Evolutionary conservation across 257 asterid genomes (phyloP).

Genomic region (Verbena officinalis): DNA sequence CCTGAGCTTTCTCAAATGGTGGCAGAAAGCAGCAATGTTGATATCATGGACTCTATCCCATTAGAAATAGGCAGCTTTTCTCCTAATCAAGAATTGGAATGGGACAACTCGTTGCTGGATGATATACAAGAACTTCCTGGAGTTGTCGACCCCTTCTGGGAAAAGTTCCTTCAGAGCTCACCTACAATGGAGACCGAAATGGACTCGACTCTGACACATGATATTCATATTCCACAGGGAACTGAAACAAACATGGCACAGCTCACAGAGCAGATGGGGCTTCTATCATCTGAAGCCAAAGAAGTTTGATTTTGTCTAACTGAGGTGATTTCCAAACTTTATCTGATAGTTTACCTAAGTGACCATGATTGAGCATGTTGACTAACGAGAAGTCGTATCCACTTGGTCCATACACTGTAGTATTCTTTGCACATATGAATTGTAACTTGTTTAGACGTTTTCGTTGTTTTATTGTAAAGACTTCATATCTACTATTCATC

Average conservation of each 20-base stretch:
- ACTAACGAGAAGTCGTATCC: no score
- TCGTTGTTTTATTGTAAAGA: no score
- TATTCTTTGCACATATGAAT: conserved; percentile 18
- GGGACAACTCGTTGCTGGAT: conserved; percentile 65
- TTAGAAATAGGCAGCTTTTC: conserved; percentile 57
- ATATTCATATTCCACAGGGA: conserved; percentile 40
- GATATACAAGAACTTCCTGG: conserved; percentile 73
- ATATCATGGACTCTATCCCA: conserved; percentile 42
- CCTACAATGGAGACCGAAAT: conserved; percentile 44
- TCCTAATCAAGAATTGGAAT: conserved; percentile 54
- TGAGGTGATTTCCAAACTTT: background rate
- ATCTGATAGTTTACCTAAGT: background rate
- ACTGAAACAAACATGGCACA: conserved; percentile 57
- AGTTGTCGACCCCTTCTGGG: conserved; percentile 82
- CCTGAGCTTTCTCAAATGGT: conserved; percentile 57
- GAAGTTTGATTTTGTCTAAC: conserved; percentile 35
- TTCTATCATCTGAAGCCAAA: conserved; percentile 61
- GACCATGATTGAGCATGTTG: background rate
- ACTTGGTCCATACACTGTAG: no score
- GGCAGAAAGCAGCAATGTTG: conserved; percentile 43
- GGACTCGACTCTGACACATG: conserved; percentile 42
- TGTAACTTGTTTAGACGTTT: conserved; percentile 10
- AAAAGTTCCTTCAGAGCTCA: conserved; percentile 71
- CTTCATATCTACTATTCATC: no score
- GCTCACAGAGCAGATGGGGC: conserved; percentile 88